These are phyloP conservation scores for Aspergillus heteromorphus DNA, from an alignment of 495 filamentous ascomycete species.

Conservation along the genomic window DNA sequence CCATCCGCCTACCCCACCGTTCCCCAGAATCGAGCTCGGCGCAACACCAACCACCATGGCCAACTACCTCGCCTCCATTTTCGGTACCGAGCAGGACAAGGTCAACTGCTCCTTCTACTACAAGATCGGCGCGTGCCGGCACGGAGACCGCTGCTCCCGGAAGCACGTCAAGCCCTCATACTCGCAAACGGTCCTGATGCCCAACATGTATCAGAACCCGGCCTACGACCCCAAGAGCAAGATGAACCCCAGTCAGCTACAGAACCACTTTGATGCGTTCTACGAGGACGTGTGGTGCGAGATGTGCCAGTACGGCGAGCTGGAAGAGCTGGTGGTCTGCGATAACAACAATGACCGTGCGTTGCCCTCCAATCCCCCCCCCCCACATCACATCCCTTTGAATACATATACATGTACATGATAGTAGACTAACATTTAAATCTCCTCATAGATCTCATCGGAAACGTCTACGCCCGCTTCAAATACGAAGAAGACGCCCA, in stretches of 20 bases:
- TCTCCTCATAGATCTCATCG: conserved; percentile 71
- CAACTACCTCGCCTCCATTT: conserved; percentile 99
- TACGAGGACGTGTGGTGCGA: conserved; percentile 99
- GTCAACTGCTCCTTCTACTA: conserved; percentile 83
- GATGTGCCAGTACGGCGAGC: conserved; percentile 90
- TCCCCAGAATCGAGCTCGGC: neutral
- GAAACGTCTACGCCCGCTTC: conserved; percentile 99
- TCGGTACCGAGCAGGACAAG: conserved; percentile 99
- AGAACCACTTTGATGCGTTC: conserved; percentile 99
- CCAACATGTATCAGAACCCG: conserved; percentile 98
- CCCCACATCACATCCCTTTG: no score
- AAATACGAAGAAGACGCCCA: conserved; percentile 99
- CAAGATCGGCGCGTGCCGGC: conserved; percentile 97
- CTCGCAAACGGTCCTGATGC: conserved; percentile 93
- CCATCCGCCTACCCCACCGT: neutral
- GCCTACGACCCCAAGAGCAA: conserved; percentile 95
- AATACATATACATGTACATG: neutral
- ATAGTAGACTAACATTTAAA: conserved; percentile 15
- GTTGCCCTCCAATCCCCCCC: conserved; percentile 31
- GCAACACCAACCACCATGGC: conserved; percentile 50
- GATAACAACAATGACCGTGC: conserved; percentile 95
- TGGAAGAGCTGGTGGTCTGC: conserved; percentile 85
- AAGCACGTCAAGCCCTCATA: conserved; percentile 99
- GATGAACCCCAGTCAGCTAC: conserved; percentile 89
- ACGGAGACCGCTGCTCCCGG: conserved; percentile 94